A percentile compares a stretch with the other conserved stretches of the same genome.
These are phyloP conservation scores for Hypoxylon sp. DNA, from an alignment of 2,329 filamentous ascomycete genomes.

Conservation along the genomic window DNA sequence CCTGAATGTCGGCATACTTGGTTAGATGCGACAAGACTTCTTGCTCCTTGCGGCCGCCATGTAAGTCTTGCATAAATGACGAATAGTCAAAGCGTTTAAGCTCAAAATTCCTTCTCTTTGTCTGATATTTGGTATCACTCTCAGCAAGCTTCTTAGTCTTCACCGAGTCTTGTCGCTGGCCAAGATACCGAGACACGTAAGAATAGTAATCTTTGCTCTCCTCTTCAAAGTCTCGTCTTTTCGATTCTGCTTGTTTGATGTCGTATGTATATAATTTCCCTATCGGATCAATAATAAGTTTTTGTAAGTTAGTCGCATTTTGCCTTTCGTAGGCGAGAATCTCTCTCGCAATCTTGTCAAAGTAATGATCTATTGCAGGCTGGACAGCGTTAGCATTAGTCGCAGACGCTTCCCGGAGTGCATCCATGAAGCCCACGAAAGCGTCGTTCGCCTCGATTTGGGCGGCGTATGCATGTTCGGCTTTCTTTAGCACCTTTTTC, in stretches of 20 bases:
- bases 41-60: slow-evolving; percentile 97
- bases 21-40: slow-evolving; percentile 96
- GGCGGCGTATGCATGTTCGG: slow-evolving; percentile 87
- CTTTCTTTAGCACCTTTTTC: slow-evolving; percentile 95
- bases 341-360: slow-evolving; percentile 94
- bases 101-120: slow-evolving; percentile 93
- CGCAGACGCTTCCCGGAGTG: slow-evolving; percentile 86
- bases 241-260: slow-evolving; percentile 96
- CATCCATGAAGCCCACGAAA: slow-evolving; percentile 84
- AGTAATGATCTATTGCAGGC: slow-evolving; percentile 96
- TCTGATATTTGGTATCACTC: slow-evolving; percentile 96
- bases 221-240: slow-evolving; percentile 98
- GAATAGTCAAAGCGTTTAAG: slow-evolving; percentile 99
- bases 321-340: slow-evolving; percentile 89
- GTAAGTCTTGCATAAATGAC: slow-evolving; percentile 99
- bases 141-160: slow-evolving; percentile 98
- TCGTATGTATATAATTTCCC: slow-evolving; percentile 93
- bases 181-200: slow-evolving; percentile 95
- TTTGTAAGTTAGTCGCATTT: slow-evolving; percentile 88
- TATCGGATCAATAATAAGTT: slow-evolving; percentile 94
- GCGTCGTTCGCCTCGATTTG: slow-evolving; percentile 90
- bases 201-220: slow-evolving; percentile 99
- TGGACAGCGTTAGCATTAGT: slow-evolving; percentile 98
- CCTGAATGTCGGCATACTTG: slow-evolving; percentile 92
- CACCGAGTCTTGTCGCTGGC: slow-evolving; percentile 92